Percentiles rank a stretch among this genome's conserved stretches.
phyloP scores from a whole-genome alignment of 495 filamentous ascomycete genomes.

The Astrothelium subdiscretum region DNA sequence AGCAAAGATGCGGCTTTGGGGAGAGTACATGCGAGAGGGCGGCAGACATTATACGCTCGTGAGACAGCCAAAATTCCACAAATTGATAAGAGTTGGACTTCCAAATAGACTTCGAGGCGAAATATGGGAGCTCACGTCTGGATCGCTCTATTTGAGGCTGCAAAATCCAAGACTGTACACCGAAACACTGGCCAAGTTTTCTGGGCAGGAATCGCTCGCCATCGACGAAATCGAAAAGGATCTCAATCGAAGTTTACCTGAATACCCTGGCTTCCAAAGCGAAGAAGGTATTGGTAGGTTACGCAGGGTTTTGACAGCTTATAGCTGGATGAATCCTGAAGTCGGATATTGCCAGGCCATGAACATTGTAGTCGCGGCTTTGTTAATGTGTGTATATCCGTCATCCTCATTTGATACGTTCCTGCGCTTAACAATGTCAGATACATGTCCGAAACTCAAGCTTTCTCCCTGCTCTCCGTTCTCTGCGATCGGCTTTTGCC shows the following conservation, averaged over 20 bases:
- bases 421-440: slow-evolving; percentile 25
- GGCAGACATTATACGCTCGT: slow-evolving; percentile 86
- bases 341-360: slow-evolving; percentile 98
- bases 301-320: slow-evolving; percentile 81
- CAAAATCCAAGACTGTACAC: slow-evolving; percentile 72
- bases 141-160: slow-evolving; percentile 75
- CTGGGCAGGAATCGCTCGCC: slow-evolving; percentile 74
- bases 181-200: slow-evolving; percentile 72
- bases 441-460: slow-evolving; percentile 94
- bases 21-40: slow-evolving; percentile 88
- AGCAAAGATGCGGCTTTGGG: slow-evolving; percentile 96
- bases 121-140: slow-evolving; percentile 90
- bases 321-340: slow-evolving; percentile 90
- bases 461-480: slow-evolving; percentile 85
- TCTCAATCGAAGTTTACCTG: slow-evolving; percentile 85
- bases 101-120: slow-evolving; percentile 89
- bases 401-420: not conserved
- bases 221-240: slow-evolving; percentile 99
- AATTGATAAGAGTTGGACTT: slow-evolving; percentile 86
- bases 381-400: slow-evolving; percentile 57
- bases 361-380: slow-evolving; percentile 95
- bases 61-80: slow-evolving; percentile 93
- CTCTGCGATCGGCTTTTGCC: slow-evolving; percentile 88
- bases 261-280: slow-evolving; percentile 94
- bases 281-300: slow-evolving; percentile 89